Percentiles rank a stretch among this genome's conserved stretches.
phyloP scores from a whole-genome alignment of 2,329 filamentous ascomycete species.

The Elsinoe fawcettii region DNA sequence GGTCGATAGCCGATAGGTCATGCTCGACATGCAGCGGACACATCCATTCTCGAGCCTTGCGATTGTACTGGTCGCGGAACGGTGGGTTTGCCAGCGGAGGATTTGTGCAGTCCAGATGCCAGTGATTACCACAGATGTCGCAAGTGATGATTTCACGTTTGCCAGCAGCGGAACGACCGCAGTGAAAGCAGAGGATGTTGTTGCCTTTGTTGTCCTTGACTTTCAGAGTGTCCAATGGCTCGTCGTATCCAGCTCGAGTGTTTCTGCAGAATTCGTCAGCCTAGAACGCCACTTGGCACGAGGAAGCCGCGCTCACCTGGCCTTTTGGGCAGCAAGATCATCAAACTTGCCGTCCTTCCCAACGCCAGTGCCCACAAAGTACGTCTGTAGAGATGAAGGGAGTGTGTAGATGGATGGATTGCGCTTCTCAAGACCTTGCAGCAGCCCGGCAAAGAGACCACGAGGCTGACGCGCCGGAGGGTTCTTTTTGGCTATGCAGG shows the following conservation, averaged over 20 bases:
- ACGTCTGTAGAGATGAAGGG: slow-evolving; percentile 61
- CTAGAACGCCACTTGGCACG: slow-evolving; percentile 7
- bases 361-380: slow-evolving; percentile 72
- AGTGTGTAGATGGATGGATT: slow-evolving; percentile 43
- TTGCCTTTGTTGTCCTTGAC: slow-evolving; percentile 62
- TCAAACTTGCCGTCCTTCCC: slow-evolving; percentile 74
- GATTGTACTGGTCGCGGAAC: slow-evolving; percentile 43
- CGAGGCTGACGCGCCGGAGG: slow-evolving; percentile 33
- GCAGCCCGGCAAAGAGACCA: slow-evolving; percentile 55
- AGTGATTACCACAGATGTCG: slow-evolving; percentile 71
- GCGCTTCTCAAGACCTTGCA: slow-evolving; percentile 41
- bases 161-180: slow-evolving; percentile 56
- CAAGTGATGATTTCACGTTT: slow-evolving; percentile 75
- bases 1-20: slow-evolving; percentile 54
- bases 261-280: slow-evolving; percentile 19
- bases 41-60: slow-evolving; percentile 65
- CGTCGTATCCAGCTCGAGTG: slow-evolving; percentile 40
- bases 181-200: slow-evolving; percentile 68
- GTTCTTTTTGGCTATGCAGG: slow-evolving; percentile 47
- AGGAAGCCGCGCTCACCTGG: slow-evolving; percentile 42
- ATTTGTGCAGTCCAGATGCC: slow-evolving; percentile 89
- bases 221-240: slow-evolving; percentile 26
- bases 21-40: slow-evolving; percentile 84
- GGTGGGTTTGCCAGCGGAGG: slow-evolving; percentile 76
- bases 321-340: slow-evolving; percentile 53